Percentiles rank a stretch among this genome's conserved stretches.
phyloP scores from a whole-genome alignment of 352 stramenopile species.

The Pythium volutum region DNA sequence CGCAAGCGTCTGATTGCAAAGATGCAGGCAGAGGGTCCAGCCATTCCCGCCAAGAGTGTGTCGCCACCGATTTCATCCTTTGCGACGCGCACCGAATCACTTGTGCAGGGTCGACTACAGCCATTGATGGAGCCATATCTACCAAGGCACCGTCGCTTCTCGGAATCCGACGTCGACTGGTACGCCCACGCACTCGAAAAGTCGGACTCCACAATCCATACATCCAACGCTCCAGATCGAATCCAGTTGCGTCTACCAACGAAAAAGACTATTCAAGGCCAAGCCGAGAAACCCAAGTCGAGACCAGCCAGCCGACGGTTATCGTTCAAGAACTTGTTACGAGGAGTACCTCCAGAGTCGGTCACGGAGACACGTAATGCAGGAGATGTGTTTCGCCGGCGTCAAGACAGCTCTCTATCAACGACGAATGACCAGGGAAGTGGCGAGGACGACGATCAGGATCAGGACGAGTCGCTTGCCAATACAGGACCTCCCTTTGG shows the following conservation, averaged over 20 bases:
- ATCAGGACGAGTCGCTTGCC: constrained; percentile 19
- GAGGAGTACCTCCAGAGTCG: neutral
- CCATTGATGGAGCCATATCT: neutral
- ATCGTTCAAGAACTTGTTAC: constrained; percentile 18
- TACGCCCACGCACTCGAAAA: neutral
- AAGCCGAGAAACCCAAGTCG: neutral
- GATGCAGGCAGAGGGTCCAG: neutral
- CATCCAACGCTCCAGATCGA: neutral
- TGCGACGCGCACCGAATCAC: neutral
- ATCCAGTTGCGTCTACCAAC: constrained; percentile 9
- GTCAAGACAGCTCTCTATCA: constrained; percentile 3
- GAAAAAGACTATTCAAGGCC: neutral
- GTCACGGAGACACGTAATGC: neutral
- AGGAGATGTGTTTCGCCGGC: neutral
- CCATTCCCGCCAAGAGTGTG: neutral
- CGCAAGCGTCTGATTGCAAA: constrained; percentile 45
- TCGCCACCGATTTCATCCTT: neutral
- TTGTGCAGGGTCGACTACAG: neutral
- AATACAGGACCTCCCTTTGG: neutral
- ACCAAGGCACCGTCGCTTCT: constrained; percentile 5
- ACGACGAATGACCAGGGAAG: constrained; percentile 19
- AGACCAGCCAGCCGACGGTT: constrained; percentile 18
- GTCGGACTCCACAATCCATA: neutral
- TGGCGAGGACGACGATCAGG: constrained; percentile 26
- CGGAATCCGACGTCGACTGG: constrained; percentile 15